A percentile compares a stretch with the other conserved stretches of the same genome.
These are phyloP conservation scores for Calonectria multiphialidica DNA, from an alignment of 2,329 filamentous ascomycete genomes.

Conservation along the genomic window DNA sequence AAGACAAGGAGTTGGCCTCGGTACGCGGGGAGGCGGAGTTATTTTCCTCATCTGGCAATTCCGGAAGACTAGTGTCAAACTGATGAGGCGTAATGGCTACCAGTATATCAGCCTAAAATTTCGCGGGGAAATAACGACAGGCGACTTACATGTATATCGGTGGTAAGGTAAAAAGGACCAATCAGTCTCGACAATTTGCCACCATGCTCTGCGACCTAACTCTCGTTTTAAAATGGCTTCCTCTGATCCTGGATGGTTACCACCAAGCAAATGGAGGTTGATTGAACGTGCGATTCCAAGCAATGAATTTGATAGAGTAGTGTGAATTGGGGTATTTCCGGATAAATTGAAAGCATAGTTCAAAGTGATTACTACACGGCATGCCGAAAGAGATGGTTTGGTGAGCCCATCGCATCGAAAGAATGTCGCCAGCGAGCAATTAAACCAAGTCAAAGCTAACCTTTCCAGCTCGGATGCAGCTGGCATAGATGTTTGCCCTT, in stretches of 20 bases:
- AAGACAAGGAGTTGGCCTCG: not conserved
- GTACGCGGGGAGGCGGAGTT: not conserved
- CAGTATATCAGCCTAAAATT: not conserved
- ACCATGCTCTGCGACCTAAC: not conserved
- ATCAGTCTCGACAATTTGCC: not conserved
- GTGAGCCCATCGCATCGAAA: not conserved
- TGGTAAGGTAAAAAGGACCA: not conserved
- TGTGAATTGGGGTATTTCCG: not conserved
- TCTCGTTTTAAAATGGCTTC: not conserved
- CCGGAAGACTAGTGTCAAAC: not conserved
- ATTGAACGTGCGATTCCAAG: not conserved
- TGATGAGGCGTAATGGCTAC: not conserved
- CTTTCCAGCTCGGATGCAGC: not conserved
- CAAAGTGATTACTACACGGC: not conserved
- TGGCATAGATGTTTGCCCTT: not conserved
- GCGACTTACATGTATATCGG: not conserved
- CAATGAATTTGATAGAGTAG: not conserved
- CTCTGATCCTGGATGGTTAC: not conserved
- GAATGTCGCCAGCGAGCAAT: not conserved
- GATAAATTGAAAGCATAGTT: conserved; percentile 1
- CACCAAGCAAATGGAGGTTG: not conserved
- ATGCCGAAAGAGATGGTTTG: not conserved
- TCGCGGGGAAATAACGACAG: no score
- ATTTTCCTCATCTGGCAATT: not conserved
- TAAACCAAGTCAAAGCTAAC: not conserved